phyloP scores from a whole-genome alignment of 331 rosid genomes.

The Phaseolus coccineus region DNA sequence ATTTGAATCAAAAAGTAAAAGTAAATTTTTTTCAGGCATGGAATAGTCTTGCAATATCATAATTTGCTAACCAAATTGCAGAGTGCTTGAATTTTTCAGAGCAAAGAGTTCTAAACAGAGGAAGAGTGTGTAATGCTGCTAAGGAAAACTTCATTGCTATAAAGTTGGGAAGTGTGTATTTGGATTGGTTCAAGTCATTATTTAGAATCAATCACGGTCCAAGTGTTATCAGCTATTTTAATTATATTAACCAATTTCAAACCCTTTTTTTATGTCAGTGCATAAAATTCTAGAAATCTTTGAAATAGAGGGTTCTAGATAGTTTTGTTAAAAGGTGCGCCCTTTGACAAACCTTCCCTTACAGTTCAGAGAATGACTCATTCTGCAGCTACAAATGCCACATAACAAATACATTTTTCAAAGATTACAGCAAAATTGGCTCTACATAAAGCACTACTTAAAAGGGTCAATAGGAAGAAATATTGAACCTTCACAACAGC shows the following conservation, averaged over 20 bases:
- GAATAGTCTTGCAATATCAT: no score
- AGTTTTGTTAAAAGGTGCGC: conserved; percentile 41
- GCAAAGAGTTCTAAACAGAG: no score
- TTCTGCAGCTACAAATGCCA: conserved; percentile 2
- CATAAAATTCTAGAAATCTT: conserved; percentile 46
- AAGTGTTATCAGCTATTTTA: neutral
- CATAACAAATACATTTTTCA: conserved; percentile 35
- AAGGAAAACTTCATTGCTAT: neutral
- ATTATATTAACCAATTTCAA: neutral
- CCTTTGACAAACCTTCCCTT: conserved; percentile 39
- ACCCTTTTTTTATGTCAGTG: neutral
- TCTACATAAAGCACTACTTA: conserved; percentile 40
- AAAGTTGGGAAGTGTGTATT: neutral
- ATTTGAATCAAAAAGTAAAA: no score
- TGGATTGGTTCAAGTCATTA: neutral
- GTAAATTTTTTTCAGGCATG: no score
- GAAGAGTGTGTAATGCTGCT: no score
- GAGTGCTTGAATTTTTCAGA: no score
- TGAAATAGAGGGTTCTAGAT: conserved; percentile 44
- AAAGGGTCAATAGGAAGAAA: neutral
- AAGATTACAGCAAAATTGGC: conserved; percentile 41
- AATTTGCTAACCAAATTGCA: no score
- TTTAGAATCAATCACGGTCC: neutral
- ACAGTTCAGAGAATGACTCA: conserved; percentile 2
- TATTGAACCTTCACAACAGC: neutral